These are phyloP conservation scores for Codiaeum variegatum DNA, from an alignment of 441 rosid species.

Conservation along the genomic window DNA sequence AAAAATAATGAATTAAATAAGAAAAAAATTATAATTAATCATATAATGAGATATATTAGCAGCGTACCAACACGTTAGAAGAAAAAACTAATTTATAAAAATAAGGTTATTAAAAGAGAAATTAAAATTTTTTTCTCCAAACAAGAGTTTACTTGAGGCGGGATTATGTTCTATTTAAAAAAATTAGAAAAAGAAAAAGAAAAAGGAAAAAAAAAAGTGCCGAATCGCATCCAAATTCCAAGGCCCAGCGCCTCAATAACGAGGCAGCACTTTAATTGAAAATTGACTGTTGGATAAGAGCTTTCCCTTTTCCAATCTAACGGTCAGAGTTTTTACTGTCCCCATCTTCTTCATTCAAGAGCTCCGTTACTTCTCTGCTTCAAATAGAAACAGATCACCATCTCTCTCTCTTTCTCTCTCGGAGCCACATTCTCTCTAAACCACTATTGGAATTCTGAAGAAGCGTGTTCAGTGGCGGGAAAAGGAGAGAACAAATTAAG, in stretches of 20 bases:
- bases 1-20: no score
- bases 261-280: not conserved
- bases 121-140: no score
- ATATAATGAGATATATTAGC: no score
- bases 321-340: not conserved
- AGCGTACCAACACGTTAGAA: no score
- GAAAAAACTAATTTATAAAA: no score
- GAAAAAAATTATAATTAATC: no score
- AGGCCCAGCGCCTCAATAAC: not conserved
- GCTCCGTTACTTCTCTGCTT: not conserved
- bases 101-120: no score
- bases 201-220: not conserved
- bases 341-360: not conserved
- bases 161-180: no score
- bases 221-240: not conserved
- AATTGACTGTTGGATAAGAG: not conserved
- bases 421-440: not conserved
- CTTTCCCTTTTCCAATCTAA: not conserved
- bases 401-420: not conserved
- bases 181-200: not conserved
- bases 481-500: not conserved
- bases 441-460: not conserved
- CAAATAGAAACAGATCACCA: not conserved
- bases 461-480: not conserved
- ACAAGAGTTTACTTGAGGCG: no score